These are phyloP conservation scores for Seiridium unicorne DNA, from an alignment of 2,329 filamentous ascomycete genomes.

Conservation along the genomic window DNA sequence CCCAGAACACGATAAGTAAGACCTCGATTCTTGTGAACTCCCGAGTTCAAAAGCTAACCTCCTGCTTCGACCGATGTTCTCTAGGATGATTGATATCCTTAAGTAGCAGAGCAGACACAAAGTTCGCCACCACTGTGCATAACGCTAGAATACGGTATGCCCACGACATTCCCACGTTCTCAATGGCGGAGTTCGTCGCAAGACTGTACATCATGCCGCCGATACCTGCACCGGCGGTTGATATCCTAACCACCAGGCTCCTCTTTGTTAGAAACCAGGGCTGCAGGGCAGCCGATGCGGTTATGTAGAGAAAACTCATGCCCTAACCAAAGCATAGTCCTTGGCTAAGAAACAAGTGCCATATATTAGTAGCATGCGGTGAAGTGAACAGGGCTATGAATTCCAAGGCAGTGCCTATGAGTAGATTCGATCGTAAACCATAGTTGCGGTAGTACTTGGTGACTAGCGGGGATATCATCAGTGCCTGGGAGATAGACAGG, in stretches of 20 bases:
- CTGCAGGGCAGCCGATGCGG: constrained; percentile 52
- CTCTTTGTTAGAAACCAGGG: constrained; percentile 62
- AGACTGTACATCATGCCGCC: constrained; percentile 60
- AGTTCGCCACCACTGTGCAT: constrained; percentile 49
- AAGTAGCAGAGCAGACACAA: constrained; percentile 51
- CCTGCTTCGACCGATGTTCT: constrained; percentile 48
- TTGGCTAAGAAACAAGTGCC: constrained; percentile 61
- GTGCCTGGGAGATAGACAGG: constrained; percentile 46
- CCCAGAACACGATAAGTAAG: constrained; percentile 56
- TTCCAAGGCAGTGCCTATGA: constrained; percentile 52
- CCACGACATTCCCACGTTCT: constrained; percentile 54
- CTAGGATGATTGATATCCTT: constrained; percentile 47
- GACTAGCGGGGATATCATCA: constrained; percentile 39
- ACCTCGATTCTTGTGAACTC: constrained; percentile 55
- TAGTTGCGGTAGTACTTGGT: constrained; percentile 23
- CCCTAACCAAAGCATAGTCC: constrained; percentile 60
- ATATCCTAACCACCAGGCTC: constrained; percentile 59
- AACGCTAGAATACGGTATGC: constrained; percentile 61
- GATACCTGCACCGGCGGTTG: constrained; percentile 55
- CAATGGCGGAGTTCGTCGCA: constrained; percentile 55
- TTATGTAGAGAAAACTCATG: constrained; percentile 60
- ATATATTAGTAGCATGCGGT: constrained; percentile 50
- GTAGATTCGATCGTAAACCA: constrained; percentile 36
- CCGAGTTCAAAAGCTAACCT: constrained; percentile 47
- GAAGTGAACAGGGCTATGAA: constrained; percentile 50